phyloP scores from a whole-genome alignment of 805 yeast species.

The Kluyveromyces starmeri region DNA sequence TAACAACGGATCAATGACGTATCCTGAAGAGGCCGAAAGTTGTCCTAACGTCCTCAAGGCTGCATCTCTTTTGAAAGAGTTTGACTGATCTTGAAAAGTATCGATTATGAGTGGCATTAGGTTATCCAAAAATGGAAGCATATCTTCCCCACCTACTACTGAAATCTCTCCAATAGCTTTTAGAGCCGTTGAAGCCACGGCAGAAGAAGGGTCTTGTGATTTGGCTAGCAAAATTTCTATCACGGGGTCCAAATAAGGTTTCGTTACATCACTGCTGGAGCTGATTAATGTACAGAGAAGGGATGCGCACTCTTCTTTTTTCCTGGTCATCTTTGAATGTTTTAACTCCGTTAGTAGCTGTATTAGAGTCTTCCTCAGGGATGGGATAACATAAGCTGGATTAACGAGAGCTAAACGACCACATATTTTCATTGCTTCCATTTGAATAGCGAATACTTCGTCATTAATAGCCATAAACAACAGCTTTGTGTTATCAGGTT shows the following conservation, averaged over 20 bases:
- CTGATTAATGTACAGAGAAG: constrained; percentile 64
- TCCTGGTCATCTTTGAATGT: constrained; percentile 64
- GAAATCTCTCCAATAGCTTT: constrained; percentile 84
- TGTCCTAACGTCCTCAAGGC: constrained; percentile 85
- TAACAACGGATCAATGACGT: constrained; percentile 85
- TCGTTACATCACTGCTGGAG: constrained; percentile 72
- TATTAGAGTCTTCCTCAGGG: constrained; percentile 74
- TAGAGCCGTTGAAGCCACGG: constrained; percentile 81
- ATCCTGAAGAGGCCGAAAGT: constrained; percentile 82
- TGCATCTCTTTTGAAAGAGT: constrained; percentile 80
- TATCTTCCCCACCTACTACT: constrained; percentile 78
- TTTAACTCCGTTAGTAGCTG: constrained; percentile 81
- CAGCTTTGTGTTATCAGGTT: constrained; percentile 80
- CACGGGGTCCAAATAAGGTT: constrained; percentile 89
- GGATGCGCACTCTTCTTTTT: constrained; percentile 80
- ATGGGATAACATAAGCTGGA: constrained; percentile 94
- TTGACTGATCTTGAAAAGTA: constrained; percentile 86
- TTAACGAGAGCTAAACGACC: constrained; percentile 81
- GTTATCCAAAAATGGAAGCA: constrained; percentile 59
- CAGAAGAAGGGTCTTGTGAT: constrained; percentile 60
- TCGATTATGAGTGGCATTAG: constrained; percentile 84
- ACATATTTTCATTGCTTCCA: constrained; percentile 65
- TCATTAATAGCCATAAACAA: constrained; percentile 87
- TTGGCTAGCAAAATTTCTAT: constrained; percentile 74
- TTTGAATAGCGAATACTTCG: constrained; percentile 75